phyloP scores from a whole-genome alignment of 2,329 filamentous ascomycete genomes.

The Penicillium expansum region DNA sequence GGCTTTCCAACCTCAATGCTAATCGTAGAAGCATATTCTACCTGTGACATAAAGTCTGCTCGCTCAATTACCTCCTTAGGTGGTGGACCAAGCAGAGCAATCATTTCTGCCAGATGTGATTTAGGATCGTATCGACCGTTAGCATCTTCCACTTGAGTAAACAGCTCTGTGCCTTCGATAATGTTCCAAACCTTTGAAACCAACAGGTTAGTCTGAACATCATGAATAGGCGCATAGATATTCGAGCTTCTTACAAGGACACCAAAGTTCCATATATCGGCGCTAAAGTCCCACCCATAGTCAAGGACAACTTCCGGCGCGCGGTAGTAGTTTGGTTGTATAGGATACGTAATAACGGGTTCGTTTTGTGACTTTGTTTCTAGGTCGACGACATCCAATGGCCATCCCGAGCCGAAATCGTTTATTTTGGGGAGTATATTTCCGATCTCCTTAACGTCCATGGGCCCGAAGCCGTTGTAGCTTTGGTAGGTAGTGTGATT shows the following conservation, averaged over 20 bases:
- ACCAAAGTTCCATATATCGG: constrained; percentile 42
- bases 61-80: constrained; percentile 15
- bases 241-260: constrained; percentile 24
- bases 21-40: not conserved
- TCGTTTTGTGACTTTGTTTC: constrained; percentile 9
- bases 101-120: constrained; percentile 42
- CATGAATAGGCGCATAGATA: not conserved
- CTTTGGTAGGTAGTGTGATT: constrained; percentile 32
- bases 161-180: constrained; percentile 31
- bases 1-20: not conserved
- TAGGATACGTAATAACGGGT: constrained; percentile 36
- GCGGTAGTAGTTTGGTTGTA: constrained; percentile 42
- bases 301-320: constrained; percentile 38
- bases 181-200: constrained; percentile 33
- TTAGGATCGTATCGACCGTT: constrained; percentile 32
- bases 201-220: not conserved
- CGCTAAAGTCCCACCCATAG: constrained; percentile 32
- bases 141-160: constrained; percentile 30
- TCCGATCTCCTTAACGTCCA: constrained; percentile 10
- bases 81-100: constrained; percentile 38
- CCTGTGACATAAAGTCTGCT: not conserved
- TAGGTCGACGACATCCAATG: not conserved
- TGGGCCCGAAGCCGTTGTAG: constrained; percentile 30
- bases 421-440: constrained; percentile 12
- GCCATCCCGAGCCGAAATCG: constrained; percentile 30